Conservation (phyloP, 805 yeast species). For the Yarrowia divulgata region DNA sequence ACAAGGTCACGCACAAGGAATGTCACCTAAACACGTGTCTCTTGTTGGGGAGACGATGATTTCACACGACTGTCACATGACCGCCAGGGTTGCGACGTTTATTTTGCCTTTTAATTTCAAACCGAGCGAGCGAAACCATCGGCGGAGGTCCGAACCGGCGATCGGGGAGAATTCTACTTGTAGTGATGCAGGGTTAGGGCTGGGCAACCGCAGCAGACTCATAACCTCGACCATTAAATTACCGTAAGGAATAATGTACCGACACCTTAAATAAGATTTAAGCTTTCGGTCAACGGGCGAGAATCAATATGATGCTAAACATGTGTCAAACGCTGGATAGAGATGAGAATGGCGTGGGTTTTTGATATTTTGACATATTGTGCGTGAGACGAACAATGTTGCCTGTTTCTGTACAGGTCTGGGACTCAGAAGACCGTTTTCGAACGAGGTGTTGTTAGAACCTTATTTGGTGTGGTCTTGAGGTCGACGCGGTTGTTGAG, state of each 20-base stretch:
- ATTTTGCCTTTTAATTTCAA: not conserved
- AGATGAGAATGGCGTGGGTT: no score
- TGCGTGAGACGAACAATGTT: no score
- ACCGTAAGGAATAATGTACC: not conserved
- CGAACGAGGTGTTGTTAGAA: no score
- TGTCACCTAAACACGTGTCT: conserved; percentile 16
- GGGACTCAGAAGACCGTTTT: no score
- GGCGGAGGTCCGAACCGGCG: conserved; percentile 1
- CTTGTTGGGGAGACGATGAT: conserved; percentile 12
- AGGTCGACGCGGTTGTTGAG: no score
- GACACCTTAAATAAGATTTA: not conserved
- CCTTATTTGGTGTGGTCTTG: no score
- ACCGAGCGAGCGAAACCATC: no score
- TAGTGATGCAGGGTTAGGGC: not conserved
- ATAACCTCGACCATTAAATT: no score
- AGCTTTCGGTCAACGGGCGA: not conserved
- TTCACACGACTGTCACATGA: not conserved
- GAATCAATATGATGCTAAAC: not conserved
- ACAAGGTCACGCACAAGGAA: not conserved
- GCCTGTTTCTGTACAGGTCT: no score
- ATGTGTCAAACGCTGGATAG: not conserved
- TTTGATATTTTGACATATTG: no score
- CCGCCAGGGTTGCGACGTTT: conserved; percentile 7
- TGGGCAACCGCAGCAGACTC: not conserved
- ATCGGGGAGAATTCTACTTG: not conserved